Conservation (phyloP, 257 asterid species). For the Solanum acaule region DNA sequence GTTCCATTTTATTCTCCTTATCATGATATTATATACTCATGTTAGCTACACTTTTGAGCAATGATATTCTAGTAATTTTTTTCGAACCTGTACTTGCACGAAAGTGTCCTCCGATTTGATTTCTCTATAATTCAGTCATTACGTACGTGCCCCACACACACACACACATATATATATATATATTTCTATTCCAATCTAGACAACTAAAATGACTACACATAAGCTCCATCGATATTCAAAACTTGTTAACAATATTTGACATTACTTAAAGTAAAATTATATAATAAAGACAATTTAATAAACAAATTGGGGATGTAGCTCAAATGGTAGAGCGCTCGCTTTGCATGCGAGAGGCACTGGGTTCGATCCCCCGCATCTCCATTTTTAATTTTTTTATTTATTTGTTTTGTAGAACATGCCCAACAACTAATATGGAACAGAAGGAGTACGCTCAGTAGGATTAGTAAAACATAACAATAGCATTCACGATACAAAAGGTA, state of each 20-base stretch:
- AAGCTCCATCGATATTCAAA: neutral
- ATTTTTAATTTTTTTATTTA: too few relatives aligned
- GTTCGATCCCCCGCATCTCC: constrained; percentile 87
- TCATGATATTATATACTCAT: neutral
- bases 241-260: too few relatives aligned
- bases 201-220: neutral
- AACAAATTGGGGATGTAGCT: constrained; percentile 69
- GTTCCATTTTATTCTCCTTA: neutral
- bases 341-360: constrained; percentile 99
- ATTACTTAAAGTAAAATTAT: too few relatives aligned
- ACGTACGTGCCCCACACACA: too few relatives aligned
- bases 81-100: too few relatives aligned
- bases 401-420: too few relatives aligned
- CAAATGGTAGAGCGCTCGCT: constrained; percentile 99
- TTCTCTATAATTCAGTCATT: too few relatives aligned
- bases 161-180: too few relatives aligned
- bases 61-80: too few relatives aligned
- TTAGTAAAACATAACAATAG: too few relatives aligned
- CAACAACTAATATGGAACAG: neutral
- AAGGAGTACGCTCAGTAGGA: neutral
- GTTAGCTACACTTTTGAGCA: neutral
- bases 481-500: too few relatives aligned
- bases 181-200: neutral
- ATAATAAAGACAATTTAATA: too few relatives aligned
- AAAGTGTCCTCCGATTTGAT: neutral